These are phyloP conservation scores for Sanghuangporus baumii DNA, from an alignment of 1,284 basidiomycete species.

Conservation along the genomic window DNA sequence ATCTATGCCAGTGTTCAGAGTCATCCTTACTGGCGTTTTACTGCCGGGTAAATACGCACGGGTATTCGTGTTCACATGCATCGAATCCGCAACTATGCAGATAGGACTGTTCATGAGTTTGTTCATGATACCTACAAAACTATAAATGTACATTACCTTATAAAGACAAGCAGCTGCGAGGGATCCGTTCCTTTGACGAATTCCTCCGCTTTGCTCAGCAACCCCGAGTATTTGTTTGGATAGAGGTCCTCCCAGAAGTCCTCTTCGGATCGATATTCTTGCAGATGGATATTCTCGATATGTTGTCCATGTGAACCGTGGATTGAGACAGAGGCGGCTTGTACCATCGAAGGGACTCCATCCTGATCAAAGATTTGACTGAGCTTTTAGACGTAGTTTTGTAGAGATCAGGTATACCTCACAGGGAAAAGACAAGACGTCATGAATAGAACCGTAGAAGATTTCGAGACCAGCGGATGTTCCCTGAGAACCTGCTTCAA, in stretches of 20 bases:
- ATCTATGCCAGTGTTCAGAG: constrained; percentile 23
- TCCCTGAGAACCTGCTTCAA: constrained; percentile 30
- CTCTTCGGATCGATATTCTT: constrained; percentile 64
- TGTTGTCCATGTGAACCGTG: constrained; percentile 85
- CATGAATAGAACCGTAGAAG: constrained; percentile 88
- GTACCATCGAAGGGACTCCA: constrained; percentile 71
- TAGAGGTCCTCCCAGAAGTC: constrained; percentile 81
- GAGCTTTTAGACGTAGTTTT: background rate
- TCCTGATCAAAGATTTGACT: constrained; percentile 45
- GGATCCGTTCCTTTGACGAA: constrained; percentile 71
- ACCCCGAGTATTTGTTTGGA: constrained; percentile 54
- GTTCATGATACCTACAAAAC: background rate
- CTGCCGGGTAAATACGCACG: constrained; percentile 20
- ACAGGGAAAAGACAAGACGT: constrained; percentile 89
- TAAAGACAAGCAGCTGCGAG: constrained; percentile 76
- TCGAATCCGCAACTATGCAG: constrained; percentile 79
- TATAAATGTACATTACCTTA: constrained; percentile 51
- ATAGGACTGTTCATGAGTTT: background rate
- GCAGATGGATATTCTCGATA: constrained; percentile 88
- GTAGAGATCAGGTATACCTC: constrained; percentile 48
- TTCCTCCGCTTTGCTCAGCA: constrained; percentile 68
- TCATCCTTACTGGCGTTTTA: background rate
- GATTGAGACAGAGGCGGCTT: constrained; percentile 80
- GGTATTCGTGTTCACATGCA: constrained; percentile 87
- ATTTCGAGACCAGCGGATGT: constrained; percentile 56